Conservation (phyloP, 2,329 filamentous ascomycete genomes). For the Macrophomina pseudophaseolina region DNA sequence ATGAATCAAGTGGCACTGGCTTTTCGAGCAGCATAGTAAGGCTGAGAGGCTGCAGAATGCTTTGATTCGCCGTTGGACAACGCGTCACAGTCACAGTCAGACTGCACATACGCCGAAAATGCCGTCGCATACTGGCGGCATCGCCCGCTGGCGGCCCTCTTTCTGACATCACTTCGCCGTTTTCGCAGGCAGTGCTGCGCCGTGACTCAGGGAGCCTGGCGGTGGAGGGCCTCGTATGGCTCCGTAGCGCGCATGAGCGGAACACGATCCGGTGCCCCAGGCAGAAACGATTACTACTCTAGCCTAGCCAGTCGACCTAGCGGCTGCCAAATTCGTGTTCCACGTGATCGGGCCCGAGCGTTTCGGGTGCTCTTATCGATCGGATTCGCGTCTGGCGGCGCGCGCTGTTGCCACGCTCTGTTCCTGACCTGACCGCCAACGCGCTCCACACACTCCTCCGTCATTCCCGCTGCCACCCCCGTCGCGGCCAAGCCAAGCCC, state of each 20-base stretch:
- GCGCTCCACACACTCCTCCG: constrained; percentile 15
- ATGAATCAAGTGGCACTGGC: constrained; percentile 6
- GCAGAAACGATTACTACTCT: not conserved
- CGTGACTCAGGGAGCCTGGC: constrained; percentile 6
- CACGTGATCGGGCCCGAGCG: constrained; percentile 1
- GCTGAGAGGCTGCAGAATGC: constrained; percentile 8
- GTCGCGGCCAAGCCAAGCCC: constrained; percentile 14
- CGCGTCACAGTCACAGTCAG: not conserved
- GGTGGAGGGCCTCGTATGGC: constrained; percentile 1
- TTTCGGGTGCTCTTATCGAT: constrained; percentile 19
- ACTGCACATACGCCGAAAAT: not conserved
- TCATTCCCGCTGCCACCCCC: constrained; percentile 8
- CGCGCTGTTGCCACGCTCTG: constrained; percentile 11
- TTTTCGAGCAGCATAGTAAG: not conserved
- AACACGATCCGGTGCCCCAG: not conserved
- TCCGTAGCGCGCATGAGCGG: not conserved
- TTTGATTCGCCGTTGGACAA: not conserved
- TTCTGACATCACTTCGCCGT: constrained; percentile 20
- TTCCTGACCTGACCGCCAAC: constrained; percentile 19
- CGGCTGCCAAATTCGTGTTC: not conserved
- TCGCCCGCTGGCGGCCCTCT: not conserved
- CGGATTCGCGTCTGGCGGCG: constrained; percentile 13
- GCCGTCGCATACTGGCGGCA: not conserved
- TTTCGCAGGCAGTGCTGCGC: not conserved
- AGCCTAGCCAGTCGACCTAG: not conserved